These are phyloP conservation scores for Pulicaria dysenterica DNA, from an alignment of 129 eudicot species.

Conservation along the genomic window DNA sequence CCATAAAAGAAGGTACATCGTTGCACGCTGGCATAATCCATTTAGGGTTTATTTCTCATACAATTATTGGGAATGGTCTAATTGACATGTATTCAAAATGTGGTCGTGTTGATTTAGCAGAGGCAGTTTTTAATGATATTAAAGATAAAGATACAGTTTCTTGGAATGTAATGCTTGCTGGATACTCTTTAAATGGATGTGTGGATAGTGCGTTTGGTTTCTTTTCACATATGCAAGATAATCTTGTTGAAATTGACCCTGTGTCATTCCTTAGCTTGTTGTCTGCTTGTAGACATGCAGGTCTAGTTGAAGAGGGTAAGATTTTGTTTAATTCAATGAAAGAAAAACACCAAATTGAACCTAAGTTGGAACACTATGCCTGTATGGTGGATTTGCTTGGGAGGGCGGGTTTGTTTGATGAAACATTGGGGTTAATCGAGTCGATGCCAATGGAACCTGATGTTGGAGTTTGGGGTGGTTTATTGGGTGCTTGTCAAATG, in stretches of 20 bases:
- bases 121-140: conserved; percentile 43
- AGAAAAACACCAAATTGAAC: conserved; percentile 44
- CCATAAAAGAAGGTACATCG: conserved; percentile 54
- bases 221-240: conserved; percentile 53
- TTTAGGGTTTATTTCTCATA: conserved; percentile 49
- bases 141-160: conserved; percentile 55
- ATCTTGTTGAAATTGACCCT: conserved; percentile 52
- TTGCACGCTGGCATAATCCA: conserved; percentile 47
- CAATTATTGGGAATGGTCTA: conserved; percentile 45
- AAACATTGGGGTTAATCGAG: conserved; percentile 46
- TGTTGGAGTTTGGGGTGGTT: conserved; percentile 74
- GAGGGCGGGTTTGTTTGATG: conserved; percentile 60
- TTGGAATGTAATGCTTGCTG: conserved; percentile 74
- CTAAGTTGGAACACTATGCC: conserved; percentile 67
- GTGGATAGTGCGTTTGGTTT: conserved; percentile 46
- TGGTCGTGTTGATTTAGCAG: conserved; percentile 61
- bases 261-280: conserved; percentile 59
- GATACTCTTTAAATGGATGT: conserved; percentile 58
- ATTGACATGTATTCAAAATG: conserved; percentile 82
- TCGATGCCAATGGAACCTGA: conserved; percentile 66
- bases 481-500: conserved; percentile 70
- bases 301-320: conserved; percentile 59
- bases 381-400: conserved; percentile 77
- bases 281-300: conserved; percentile 73
- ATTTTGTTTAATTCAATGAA: conserved; percentile 44